These are phyloP conservation scores for Hydrangea macrophylla DNA, from an alignment of 148 eudicot genomes.

Conservation along the genomic window DNA sequence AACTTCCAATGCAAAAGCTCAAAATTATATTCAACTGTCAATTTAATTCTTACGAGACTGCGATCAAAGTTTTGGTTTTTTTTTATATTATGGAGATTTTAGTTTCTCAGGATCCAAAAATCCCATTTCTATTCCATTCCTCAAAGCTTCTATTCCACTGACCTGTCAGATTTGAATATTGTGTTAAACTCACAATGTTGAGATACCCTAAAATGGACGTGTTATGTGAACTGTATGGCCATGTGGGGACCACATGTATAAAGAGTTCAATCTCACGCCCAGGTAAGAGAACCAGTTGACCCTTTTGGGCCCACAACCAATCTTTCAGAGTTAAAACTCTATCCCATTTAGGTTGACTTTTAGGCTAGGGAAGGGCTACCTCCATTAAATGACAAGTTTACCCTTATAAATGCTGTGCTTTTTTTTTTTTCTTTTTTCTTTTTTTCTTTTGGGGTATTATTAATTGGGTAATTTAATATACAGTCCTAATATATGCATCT, in stretches of 20 bases:
- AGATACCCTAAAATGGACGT: background rate
- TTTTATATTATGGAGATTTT: background rate
- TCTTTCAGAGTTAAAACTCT: background rate
- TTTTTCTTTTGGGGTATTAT: too few species aligned
- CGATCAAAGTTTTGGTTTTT: background rate
- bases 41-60: constrained; percentile 13
- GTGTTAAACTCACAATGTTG: background rate
- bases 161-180: constrained; percentile 54
- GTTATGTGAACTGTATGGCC: constrained; percentile 10
- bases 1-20: constrained; percentile 32
- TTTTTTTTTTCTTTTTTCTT: too few species aligned
- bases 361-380: background rate
- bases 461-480: too few species aligned
- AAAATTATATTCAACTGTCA: constrained; percentile 28
- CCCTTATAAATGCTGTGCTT: too few species aligned
- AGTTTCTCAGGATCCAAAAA: constrained; percentile 46
- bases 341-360: background rate
- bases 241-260: background rate
- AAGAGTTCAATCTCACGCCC: too few species aligned
- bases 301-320: background rate
- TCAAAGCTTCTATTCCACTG: constrained; percentile 64
- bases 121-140: constrained; percentile 63
- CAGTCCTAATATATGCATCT: too few species aligned
- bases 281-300: background rate
- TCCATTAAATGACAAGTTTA: background rate